Conservation (phyloP, 225 moss, liverwort and hornwort genomes). For the Neckera pumila region DNA sequence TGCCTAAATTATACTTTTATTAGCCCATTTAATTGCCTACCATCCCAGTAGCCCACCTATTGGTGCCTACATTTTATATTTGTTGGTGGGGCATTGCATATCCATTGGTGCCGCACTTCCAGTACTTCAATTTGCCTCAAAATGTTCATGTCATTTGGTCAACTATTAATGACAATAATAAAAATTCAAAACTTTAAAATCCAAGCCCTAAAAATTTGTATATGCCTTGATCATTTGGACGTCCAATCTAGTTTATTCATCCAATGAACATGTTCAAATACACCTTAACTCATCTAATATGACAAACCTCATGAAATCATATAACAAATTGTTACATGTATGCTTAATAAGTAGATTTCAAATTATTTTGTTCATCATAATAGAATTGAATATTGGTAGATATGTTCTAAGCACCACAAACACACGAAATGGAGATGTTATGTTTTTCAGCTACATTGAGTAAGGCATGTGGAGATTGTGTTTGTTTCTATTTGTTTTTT, state of each 20-base stretch:
- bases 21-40: too few species aligned
- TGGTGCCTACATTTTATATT: background rate
- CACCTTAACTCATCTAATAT: background rate
- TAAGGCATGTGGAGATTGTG: background rate
- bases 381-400: background rate
- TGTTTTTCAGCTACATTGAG: background rate
- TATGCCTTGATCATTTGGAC: rapidly evolving
- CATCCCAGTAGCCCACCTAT: too few species aligned
- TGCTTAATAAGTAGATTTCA: background rate
- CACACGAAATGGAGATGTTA: rapidly evolving
- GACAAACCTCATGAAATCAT: rapidly evolving
- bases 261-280: rapidly evolving
- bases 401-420: background rate
- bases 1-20: too few species aligned
- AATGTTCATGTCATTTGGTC: background rate
- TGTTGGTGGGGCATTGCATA: background rate
- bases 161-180: background rate
- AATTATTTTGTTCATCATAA: background rate
- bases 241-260: background rate
- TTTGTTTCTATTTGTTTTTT: too few species aligned
- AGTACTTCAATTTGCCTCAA: too few species aligned
- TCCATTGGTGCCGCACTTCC: rapidly evolving
- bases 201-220: background rate
- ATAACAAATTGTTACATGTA: rapidly evolving
- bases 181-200: background rate